Evolutionary conservation across 352 stramenopile genomes (phyloP).

Genomic region (Globisporangium yorkense): DNA sequence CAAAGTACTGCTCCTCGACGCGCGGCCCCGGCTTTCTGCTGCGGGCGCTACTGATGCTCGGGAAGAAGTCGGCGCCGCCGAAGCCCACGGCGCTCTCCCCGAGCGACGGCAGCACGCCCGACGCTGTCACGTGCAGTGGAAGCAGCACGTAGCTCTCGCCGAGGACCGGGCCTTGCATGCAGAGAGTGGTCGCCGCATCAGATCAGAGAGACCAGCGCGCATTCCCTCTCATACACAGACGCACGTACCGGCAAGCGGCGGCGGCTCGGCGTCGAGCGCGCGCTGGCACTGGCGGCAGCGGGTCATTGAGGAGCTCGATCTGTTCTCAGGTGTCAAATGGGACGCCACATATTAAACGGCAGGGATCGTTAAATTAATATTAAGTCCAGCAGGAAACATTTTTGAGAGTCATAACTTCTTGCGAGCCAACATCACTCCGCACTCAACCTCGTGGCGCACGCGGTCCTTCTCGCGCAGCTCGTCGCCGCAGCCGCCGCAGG

Average conservation of each 20-base stretch:
- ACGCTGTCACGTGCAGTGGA: constrained; percentile 52
- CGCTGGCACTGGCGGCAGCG: constrained; percentile 28
- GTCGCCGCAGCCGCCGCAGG: constrained; percentile 47
- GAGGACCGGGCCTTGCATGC: constrained; percentile 19
- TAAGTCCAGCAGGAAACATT: too few relatives aligned
- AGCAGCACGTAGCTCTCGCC: constrained; percentile 76
- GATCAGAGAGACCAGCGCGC: background rate
- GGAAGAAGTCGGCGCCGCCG: constrained; percentile 11
- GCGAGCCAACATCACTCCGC: background rate
- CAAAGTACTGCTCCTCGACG: constrained; percentile 17
- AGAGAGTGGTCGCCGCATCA: background rate
- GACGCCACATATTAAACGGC: too few relatives aligned
- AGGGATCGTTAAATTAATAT: too few relatives aligned
- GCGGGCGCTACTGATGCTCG: constrained; percentile 7
- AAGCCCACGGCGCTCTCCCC: constrained; percentile 22
- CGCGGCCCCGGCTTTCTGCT: constrained; percentile 5
- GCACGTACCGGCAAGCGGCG: constrained; percentile 26
- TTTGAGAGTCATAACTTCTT: too few relatives aligned
- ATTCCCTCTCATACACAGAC: background rate
- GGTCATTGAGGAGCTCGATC: constrained; percentile 5
- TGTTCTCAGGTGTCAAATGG: constrained; percentile 1
- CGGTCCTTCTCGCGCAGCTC: constrained; percentile 58
- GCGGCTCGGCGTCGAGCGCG: constrained; percentile 22
- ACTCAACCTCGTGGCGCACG: constrained; percentile 34
- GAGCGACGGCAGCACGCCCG: constrained; percentile 30